A percentile compares a stretch with the other conserved stretches of the same genome.
Conservation (phyloP, 1,139 yeast species). For the Pichia sp. region DNA sequence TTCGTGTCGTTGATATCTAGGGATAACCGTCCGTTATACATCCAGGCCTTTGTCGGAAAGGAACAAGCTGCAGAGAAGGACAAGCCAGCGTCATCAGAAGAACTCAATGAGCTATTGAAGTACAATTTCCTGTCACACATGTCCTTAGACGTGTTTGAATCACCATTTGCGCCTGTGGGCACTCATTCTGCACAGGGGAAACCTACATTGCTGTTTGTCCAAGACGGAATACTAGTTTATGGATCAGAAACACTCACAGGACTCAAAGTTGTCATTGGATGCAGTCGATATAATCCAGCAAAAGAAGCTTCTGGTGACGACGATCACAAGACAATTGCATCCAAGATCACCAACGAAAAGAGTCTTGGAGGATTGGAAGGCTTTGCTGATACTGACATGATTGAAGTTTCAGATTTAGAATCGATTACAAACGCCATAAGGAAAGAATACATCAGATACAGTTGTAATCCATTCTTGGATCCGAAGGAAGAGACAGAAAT, state of each 20-base stretch:
- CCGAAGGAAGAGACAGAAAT: conserved; percentile 29
- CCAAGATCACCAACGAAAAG: conserved; percentile 23
- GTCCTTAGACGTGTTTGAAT: conserved; percentile 62
- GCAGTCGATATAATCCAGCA: conserved; percentile 8
- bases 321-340: conserved; percentile 23
- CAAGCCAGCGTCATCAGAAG: conserved; percentile 12
- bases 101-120: conserved; percentile 48
- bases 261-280: conserved; percentile 56
- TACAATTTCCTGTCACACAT: conserved; percentile 65
- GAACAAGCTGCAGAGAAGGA: too few relatives aligned
- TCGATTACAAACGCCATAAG: conserved; percentile 29
- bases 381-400: conserved; percentile 42
- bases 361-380: conserved; percentile 17
- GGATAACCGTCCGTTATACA: conserved; percentile 56
- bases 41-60: conserved; percentile 43
- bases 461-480: conserved; percentile 57
- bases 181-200: conserved; percentile 27
- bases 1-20: conserved; percentile 56
- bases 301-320: background rate
- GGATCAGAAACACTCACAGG: conserved; percentile 65
- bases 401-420: conserved; percentile 8
- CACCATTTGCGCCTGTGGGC: conserved; percentile 37
- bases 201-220: conserved; percentile 49
- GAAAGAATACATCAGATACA: conserved; percentile 41
- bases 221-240: conserved; percentile 59